phyloP scores from a whole-genome alignment of 495 filamentous ascomycete genomes.

The Cladorrhinum samala region DNA sequence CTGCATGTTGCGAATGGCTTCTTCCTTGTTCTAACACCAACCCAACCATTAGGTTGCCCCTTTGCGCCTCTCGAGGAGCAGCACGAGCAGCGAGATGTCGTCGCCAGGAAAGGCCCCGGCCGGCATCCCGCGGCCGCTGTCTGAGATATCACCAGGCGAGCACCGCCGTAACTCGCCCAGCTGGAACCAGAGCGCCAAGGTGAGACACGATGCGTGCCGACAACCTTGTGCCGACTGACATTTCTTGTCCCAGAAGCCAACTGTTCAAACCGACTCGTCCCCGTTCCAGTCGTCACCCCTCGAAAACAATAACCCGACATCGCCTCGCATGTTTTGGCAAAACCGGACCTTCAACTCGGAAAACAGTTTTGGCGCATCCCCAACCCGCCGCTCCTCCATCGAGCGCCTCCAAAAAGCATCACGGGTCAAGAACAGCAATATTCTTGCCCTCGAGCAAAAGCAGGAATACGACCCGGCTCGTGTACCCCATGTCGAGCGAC shows the following conservation, averaged over 20 bases:
- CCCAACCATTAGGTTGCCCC: conserved; percentile 42
- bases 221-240: conserved; percentile 21
- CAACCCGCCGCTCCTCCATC: conserved; percentile 74
- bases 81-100: conserved; percentile 36
- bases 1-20: background rate
- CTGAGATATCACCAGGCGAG: conserved; percentile 53
- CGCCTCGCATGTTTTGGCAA: conserved; percentile 81
- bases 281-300: conserved; percentile 72
- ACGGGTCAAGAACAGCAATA: conserved; percentile 93
- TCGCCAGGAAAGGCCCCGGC: conserved; percentile 39
- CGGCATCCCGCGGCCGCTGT: conserved; percentile 47
- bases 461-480: conserved; percentile 85
- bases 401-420: conserved; percentile 90
- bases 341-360: conserved; percentile 66
- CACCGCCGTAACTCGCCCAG: conserved; percentile 66
- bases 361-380: conserved; percentile 61
- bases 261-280: conserved; percentile 60
- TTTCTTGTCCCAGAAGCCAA: conserved; percentile 26
- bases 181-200: conserved; percentile 64
- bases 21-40: conserved; percentile 1
- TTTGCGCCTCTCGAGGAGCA: conserved; percentile 53
- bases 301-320: conserved; percentile 47
- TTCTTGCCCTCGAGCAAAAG: conserved; percentile 82
- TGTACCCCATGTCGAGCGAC: conserved; percentile 66
- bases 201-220: conserved; percentile 33